Percentiles rank a stretch among this genome's conserved stretches.
These are phyloP conservation scores for Syzygium aromaticum DNA, from an alignment of 345 rosid species.

Conservation along the genomic window DNA sequence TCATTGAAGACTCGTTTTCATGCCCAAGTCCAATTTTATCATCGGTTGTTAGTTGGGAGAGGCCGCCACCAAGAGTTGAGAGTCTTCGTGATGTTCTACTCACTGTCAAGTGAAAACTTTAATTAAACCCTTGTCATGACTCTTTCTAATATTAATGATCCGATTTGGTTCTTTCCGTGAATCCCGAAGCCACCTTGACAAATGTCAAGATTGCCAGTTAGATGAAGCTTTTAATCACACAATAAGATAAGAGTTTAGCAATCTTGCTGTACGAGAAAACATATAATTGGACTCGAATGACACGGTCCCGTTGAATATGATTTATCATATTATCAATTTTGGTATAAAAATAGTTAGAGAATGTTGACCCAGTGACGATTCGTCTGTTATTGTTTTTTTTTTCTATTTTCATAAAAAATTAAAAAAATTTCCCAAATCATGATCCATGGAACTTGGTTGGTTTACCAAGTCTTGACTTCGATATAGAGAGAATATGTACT, in stretches of 20 bases:
- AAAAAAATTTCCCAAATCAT: neutral
- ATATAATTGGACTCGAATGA: neutral
- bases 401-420: neutral
- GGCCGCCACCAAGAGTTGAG: neutral
- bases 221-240: neutral
- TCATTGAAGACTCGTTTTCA: neutral
- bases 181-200: neutral
- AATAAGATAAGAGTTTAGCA: neutral
- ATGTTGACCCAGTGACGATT: too few relatives aligned
- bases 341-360: neutral
- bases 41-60: neutral
- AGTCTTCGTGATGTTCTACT: neutral
- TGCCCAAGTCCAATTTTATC: neutral
- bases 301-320: neutral
- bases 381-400: neutral
- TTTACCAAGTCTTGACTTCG: neutral
- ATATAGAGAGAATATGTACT: too few relatives aligned
- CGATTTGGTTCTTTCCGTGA: neutral
- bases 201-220: neutral
- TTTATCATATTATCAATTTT: neutral
- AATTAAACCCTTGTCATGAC: neutral
- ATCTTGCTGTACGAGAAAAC: neutral
- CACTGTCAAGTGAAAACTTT: neutral
- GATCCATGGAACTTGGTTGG: neutral
- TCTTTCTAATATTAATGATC: neutral